Conservation (phyloP, 352 stramenopile genomes). For the Thalassiosira sp. region DNA sequence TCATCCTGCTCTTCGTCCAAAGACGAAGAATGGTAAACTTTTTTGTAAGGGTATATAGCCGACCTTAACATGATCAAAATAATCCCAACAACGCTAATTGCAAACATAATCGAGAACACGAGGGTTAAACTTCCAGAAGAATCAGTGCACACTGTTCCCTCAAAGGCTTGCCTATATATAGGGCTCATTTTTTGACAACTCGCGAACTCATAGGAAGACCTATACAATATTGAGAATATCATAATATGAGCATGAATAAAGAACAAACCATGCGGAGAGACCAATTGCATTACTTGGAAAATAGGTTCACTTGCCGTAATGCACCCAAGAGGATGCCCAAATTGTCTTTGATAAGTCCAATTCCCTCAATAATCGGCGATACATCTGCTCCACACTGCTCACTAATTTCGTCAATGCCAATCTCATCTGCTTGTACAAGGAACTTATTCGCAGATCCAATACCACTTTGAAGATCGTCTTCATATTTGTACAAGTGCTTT, state of each 20-base stretch:
- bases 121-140: slow-evolving; percentile 29
- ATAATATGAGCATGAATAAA: slow-evolving; percentile 9
- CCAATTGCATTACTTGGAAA: not conserved
- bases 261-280: not conserved
- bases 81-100: slow-evolving; percentile 33
- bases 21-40: slow-evolving; percentile 6
- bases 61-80: slow-evolving; percentile 42
- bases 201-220: slow-evolving; percentile 43
- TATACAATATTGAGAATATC: slow-evolving; percentile 13
- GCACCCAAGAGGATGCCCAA: slow-evolving; percentile 43
- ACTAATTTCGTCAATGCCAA: slow-evolving; percentile 40
- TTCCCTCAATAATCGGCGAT: slow-evolving; percentile 33
- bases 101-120: slow-evolving; percentile 32
- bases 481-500: slow-evolving; percentile 41
- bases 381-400: slow-evolving; percentile 37
- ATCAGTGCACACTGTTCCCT: slow-evolving; percentile 34
- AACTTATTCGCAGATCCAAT: slow-evolving; percentile 33
- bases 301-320: slow-evolving; percentile 21
- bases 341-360: slow-evolving; percentile 47
- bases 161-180: slow-evolving; percentile 38
- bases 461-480: slow-evolving; percentile 41
- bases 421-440: slow-evolving; percentile 23
- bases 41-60: slow-evolving; percentile 48
- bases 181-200: slow-evolving; percentile 39
- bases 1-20: slow-evolving; percentile 34